These are phyloP conservation scores for Didymosphaeria variabile DNA, from an alignment of 2,329 filamentous ascomycete genomes.

Conservation along the genomic window DNA sequence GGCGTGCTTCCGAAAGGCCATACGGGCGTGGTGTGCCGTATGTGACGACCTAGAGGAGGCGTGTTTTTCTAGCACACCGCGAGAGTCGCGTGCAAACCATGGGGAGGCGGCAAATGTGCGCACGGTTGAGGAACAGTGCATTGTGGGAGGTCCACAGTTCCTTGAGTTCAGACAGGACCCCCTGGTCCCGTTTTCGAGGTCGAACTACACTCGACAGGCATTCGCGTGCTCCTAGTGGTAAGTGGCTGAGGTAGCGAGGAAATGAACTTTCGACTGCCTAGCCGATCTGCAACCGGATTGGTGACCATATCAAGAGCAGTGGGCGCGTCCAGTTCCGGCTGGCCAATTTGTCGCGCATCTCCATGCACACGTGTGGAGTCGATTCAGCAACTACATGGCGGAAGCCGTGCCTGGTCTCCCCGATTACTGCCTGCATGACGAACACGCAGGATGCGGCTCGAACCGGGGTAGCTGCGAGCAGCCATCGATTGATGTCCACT, in stretches of 20 bases:
- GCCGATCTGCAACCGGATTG: constrained; percentile 45
- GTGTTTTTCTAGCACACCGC: constrained; percentile 48
- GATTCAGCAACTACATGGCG: constrained; percentile 11
- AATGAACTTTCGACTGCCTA: constrained; percentile 29
- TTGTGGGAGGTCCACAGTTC: constrained; percentile 30
- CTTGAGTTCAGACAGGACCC: constrained; percentile 34
- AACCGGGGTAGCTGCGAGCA: constrained; percentile 1
- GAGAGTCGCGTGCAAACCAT: constrained; percentile 44
- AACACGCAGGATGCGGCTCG: constrained; percentile 12
- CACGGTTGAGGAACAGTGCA: constrained; percentile 27
- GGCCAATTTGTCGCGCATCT: constrained; percentile 25
- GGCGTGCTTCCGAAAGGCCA: constrained; percentile 20
- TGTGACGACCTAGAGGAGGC: constrained; percentile 37
- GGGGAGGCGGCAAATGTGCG: constrained; percentile 22
- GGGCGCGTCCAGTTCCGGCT: constrained; percentile 31
- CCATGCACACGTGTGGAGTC: constrained; percentile 22
- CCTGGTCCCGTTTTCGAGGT: constrained; percentile 43
- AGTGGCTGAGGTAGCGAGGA: constrained; percentile 40
- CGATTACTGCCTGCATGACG: constrained; percentile 19
- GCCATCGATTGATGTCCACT: constrained; percentile 24
- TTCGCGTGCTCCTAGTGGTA: constrained; percentile 32
- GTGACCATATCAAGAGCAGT: constrained; percentile 36
- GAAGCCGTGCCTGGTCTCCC: constrained; percentile 19
- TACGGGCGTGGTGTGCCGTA: constrained; percentile 19
- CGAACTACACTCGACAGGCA: constrained; percentile 30